Percentiles rank a stretch among this genome's conserved stretches.
These are phyloP conservation scores for Leptographium lundbergii DNA, from an alignment of 2,329 filamentous ascomycete genomes.

Conservation along the genomic window DNA sequence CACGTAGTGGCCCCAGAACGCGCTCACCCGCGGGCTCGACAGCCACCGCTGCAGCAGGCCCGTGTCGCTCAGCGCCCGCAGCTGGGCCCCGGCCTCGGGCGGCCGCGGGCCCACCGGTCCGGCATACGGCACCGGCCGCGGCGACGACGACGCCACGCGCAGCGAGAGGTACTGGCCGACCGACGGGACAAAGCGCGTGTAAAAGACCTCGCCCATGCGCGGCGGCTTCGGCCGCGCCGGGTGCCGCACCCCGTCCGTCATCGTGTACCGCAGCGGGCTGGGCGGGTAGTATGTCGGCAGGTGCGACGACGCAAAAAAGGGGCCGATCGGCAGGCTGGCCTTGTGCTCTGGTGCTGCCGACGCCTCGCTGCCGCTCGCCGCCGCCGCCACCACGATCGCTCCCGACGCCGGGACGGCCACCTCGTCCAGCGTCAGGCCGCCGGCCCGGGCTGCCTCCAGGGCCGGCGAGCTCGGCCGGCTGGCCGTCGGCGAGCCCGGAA, in stretches of 20 bases:
- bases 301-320: constrained; percentile 72
- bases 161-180: constrained; percentile 79
- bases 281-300: constrained; percentile 87
- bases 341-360: too few relatives aligned
- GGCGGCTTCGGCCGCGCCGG: constrained; percentile 80
- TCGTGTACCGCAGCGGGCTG: constrained; percentile 65
- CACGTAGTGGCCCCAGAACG: constrained; percentile 68
- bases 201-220: constrained; percentile 82
- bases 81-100: constrained; percentile 23
- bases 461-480: constrained; percentile 43
- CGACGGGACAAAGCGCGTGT: constrained; percentile 74
- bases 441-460: background rate
- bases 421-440: constrained; percentile 1
- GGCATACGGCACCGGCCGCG: constrained; percentile 48
- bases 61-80: constrained; percentile 36
- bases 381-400: too few relatives aligned
- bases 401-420: constrained; percentile 7
- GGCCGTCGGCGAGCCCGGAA: constrained; percentile 36
- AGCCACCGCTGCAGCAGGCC: constrained; percentile 73
- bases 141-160: constrained; percentile 62
- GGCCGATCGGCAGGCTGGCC: constrained; percentile 40
- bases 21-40: constrained; percentile 67
- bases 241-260: constrained; percentile 69
- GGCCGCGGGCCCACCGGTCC: constrained; percentile 39
- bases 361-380: background rate